These are phyloP conservation scores for Pilobolus umbonatus DNA, from an alignment of 192 early-diverging fungal species.

Conservation along the genomic window DNA sequence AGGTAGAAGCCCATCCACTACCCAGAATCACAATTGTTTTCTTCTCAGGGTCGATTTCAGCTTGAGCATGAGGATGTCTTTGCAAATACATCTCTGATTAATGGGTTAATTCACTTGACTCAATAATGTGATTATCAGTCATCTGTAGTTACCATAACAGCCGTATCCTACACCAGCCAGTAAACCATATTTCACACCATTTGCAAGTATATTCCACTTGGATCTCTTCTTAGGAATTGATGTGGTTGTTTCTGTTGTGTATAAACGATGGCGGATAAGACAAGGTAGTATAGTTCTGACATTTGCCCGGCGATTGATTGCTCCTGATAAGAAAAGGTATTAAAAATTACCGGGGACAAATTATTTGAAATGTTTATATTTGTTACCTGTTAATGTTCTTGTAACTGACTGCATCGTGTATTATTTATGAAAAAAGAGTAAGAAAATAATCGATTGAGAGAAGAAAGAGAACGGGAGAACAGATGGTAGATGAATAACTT, in stretches of 20 bases:
- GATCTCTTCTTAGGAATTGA: constrained; percentile 3
- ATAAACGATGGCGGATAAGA: neutral
- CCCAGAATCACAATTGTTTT: constrained; percentile 37
- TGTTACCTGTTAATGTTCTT: constrained; percentile 14
- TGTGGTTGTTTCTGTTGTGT: neutral
- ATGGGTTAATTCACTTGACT: neutral
- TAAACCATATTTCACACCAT: constrained; percentile 2
- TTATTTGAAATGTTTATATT: too few relatives aligned
- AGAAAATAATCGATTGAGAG: neutral
- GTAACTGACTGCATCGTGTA: constrained; percentile 2
- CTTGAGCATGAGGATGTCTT: constrained; percentile 37
- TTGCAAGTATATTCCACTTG: constrained; percentile 14
- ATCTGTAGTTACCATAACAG: constrained; percentile 18
- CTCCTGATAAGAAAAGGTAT: neutral
- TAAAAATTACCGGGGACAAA: too few relatives aligned
- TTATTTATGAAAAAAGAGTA: neutral
- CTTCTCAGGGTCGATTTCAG: constrained; percentile 40
- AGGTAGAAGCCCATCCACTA: constrained; percentile 39
- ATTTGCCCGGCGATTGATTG: neutral
- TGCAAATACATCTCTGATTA: constrained; percentile 17
- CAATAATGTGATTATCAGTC: neutral
- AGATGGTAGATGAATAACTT: neutral
- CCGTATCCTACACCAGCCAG: constrained; percentile 18
- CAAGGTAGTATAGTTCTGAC: constrained; percentile 1
- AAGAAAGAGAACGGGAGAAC: neutral